Percentiles rank a stretch among this genome's conserved stretches.
phyloP scores from a whole-genome alignment of 1,139 yeast species.

The Debaryomyces sp. region DNA sequence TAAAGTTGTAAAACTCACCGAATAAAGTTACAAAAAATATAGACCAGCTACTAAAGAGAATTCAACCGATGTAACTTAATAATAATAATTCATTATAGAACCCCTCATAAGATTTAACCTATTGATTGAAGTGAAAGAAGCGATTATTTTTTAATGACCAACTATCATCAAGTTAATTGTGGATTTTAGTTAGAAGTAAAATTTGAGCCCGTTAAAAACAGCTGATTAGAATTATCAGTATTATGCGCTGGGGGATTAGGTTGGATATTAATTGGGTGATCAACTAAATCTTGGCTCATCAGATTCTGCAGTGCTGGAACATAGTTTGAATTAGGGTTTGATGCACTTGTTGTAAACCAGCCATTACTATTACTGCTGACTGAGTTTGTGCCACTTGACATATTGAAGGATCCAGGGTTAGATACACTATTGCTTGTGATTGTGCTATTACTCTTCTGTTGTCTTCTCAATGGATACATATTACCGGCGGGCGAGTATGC shows the following conservation, averaged over 20 bases:
- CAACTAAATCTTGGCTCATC: neutral
- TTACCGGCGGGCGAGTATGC: neutral
- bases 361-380: neutral
- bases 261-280: neutral
- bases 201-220: conserved; percentile 2
- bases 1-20: neutral
- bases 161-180: neutral
- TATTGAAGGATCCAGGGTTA: neutral
- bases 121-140: neutral
- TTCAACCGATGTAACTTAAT: neutral
- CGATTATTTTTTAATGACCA: neutral
- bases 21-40: neutral
- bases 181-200: conserved; percentile 2
- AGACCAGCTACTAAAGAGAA: conserved; percentile 1
- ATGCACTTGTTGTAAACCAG: conserved; percentile 1
- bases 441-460: conserved; percentile 4
- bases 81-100: neutral
- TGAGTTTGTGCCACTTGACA: neutral
- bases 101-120: neutral
- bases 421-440: neutral
- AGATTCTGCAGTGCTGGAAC: neutral
- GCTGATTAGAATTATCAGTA: conserved; percentile 5
- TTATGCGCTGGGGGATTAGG: neutral
- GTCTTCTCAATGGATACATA: conserved; percentile 4
- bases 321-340: neutral